Base-by-base conservation (phyloP, 2,329 filamentous ascomycete genomes). In the Fusarium mundagurra region DNA sequence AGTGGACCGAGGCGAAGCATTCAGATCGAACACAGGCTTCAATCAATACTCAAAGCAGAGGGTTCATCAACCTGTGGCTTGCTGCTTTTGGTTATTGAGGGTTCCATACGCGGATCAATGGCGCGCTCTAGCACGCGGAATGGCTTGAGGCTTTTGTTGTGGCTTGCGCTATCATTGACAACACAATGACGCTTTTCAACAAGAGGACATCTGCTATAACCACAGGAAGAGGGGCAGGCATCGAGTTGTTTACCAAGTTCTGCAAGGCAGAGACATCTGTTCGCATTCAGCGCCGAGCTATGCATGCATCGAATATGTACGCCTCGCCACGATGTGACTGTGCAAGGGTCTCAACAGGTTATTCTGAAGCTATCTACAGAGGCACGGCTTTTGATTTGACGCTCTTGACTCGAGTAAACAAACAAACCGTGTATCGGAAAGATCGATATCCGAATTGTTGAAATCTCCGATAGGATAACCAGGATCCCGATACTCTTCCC, bases 401-500 rank as follows among this genome's bases (percentile, higher is more conserved):
- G 16, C 29, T 41, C 22, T 24, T 16, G 24, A 36, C 31, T 48
- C 44, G 29, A 74, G 62, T 64, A 74, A 74, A 73, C 45, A 74
- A 74, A 74, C 72, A 72, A 72, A 61, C 45, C 31, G 38, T 63
- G 55, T 57, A 73, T 63, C 70, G 59, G 71, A 73, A 75, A 69
- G 58, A 64, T 76, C 51, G 61, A 68, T 73, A 74, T 69, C 74
- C 69, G 72, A 67, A 55, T 39, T 57, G 39, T 44, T 58, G 64
- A 74, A 74, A 65, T 74, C 66, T 71, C 76, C 72, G 76, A 78
- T 76, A 76, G 68, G 72, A 50, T 48, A 29, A 18, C n/a, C 24
- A 33, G 50, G 44, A 50, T 64, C 20, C n/a, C 16, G 45, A 47
- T 54, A 51, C 66, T 61, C 36, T 64, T 61, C 47, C 54, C 54